phyloP scores from a whole-genome alignment of 2,329 filamentous ascomycete genomes.

The Aureobasidium sp. region DNA sequence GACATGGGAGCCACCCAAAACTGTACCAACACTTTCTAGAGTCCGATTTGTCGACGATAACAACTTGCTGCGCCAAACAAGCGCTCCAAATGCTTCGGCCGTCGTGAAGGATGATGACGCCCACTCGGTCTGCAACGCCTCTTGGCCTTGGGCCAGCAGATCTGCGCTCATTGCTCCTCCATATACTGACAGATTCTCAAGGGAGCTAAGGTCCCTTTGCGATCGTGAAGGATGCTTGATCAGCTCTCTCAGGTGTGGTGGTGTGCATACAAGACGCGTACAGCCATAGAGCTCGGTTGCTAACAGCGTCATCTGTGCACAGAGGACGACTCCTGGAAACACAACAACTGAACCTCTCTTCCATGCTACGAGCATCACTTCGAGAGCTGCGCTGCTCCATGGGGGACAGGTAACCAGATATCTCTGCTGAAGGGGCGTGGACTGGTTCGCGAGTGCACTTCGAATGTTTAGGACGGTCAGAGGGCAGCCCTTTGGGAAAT shows the following conservation, averaged over 20 bases:
- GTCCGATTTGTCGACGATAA: neutral
- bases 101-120: neutral
- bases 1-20: neutral
- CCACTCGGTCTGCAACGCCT: neutral
- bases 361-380: neutral
- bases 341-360: neutral
- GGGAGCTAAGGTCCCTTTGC: neutral
- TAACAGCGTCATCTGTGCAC: neutral
- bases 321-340: neutral
- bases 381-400: neutral
- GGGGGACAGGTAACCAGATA: neutral
- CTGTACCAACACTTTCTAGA: neutral
- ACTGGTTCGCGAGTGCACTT: neutral
- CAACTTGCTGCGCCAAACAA: neutral
- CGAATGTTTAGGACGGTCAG: neutral
- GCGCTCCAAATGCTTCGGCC: neutral
- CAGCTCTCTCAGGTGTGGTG: neutral
- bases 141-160: neutral
- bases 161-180: neutral
- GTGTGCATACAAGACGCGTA: neutral
- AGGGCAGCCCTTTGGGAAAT: neutral
- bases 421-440: neutral
- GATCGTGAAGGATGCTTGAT: neutral
- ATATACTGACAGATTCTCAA: neutral
- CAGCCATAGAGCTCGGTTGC: neutral